These are phyloP conservation scores for Aspergillus nidulans DNA, from an alignment of 495 filamentous ascomycete genomes.

Conservation along the genomic window DNA sequence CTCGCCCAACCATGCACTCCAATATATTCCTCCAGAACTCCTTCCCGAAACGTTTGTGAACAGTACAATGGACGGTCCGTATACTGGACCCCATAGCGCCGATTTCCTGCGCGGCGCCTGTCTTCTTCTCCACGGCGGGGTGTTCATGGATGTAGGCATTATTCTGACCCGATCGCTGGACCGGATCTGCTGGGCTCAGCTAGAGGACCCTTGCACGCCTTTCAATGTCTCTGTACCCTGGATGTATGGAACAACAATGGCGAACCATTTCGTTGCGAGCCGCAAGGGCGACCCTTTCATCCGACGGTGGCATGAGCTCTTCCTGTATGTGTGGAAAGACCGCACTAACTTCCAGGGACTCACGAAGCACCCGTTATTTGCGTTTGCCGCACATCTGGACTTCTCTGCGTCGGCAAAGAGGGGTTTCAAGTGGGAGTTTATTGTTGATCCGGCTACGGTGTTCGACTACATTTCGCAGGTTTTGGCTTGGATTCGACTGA, in stretches of 20 bases:
- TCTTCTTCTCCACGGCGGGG: slow-evolving; percentile 21
- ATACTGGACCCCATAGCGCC: slow-evolving; percentile 20
- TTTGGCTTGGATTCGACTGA: background rate
- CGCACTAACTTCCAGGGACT: too few relatives aligned
- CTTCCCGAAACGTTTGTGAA: slow-evolving; percentile 16
- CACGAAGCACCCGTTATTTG: too few relatives aligned
- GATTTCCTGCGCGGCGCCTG: slow-evolving; percentile 20
- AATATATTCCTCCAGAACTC: slow-evolving; percentile 5
- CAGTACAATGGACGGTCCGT: slow-evolving; percentile 14
- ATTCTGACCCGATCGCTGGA: slow-evolving; percentile 20
- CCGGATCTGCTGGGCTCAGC: slow-evolving; percentile 17
- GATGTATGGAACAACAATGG: background rate
- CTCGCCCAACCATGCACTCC: slow-evolving; percentile 14
- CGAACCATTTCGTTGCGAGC: slow-evolving; percentile 20
- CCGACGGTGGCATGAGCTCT: slow-evolving; percentile 13
- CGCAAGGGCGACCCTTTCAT: slow-evolving; percentile 19
- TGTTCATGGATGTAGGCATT: slow-evolving; percentile 24
- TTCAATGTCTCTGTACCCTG: slow-evolving; percentile 10
- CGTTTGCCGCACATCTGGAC: too few relatives aligned
- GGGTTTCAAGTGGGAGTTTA: background rate
- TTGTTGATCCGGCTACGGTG: background rate
- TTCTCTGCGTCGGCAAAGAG: background rate
- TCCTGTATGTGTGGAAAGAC: background rate
- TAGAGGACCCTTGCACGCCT: slow-evolving; percentile 16
- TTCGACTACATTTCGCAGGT: background rate